Percentiles rank a stretch among this genome's conserved stretches.
Evolutionary conservation across 2,329 filamentous ascomycete species (phyloP).

Genomic region (Fusarium sp.): DNA sequence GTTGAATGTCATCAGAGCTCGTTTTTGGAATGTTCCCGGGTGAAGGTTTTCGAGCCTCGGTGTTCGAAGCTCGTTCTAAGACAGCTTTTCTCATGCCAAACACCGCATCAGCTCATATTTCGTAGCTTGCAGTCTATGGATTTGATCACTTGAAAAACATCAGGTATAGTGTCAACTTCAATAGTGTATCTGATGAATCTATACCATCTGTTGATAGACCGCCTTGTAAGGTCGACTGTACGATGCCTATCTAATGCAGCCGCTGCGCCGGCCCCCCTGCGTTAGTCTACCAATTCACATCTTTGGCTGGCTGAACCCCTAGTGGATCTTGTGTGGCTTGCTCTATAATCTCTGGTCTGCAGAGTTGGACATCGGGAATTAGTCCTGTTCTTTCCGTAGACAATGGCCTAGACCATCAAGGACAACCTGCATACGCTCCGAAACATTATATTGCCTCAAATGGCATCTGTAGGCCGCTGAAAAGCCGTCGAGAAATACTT

Average conservation of each 20-base stretch:
- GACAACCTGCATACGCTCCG: not conserved
- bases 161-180: fast-evolving
- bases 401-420: no score
- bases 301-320: no score
- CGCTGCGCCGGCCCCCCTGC: no score
- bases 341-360: no score
- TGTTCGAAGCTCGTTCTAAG: no score
- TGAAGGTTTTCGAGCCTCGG: not conserved
- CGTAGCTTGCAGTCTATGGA: fast-evolving
- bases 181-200: not conserved
- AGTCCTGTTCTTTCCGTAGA: no score
- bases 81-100: not conserved
- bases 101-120: not conserved
- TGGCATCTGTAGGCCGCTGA: fast-evolving
- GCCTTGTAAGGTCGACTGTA: not conserved
- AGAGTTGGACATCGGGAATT: fast-evolving
- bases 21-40: not conserved
- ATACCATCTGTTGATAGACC: not conserved
- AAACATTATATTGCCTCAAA: not conserved
- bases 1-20: not conserved
- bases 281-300: not conserved
- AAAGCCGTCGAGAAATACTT: not conserved
- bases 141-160: fast-evolving
- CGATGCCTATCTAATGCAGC: not conserved
- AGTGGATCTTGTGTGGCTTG: not conserved